phyloP scores from a whole-genome alignment of 2,329 filamentous ascomycete species.

The Xylaria sp. region DNA sequence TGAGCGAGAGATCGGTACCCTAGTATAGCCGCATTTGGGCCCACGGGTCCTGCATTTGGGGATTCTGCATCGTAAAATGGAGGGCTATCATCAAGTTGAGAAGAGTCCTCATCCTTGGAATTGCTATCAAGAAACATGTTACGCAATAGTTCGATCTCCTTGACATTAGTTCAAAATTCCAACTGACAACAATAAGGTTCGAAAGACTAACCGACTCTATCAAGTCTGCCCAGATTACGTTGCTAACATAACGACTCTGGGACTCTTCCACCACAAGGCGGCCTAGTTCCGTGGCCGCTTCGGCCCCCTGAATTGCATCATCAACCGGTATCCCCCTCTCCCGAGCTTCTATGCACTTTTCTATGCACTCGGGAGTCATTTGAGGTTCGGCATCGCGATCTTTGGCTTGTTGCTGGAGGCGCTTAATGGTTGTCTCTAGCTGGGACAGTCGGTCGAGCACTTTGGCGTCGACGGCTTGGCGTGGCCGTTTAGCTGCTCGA shows the following conservation, averaged over 20 bases:
- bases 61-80: conserved; percentile 22
- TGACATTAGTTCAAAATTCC: conserved; percentile 19
- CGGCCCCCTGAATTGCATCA: conserved; percentile 5
- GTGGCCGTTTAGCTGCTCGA: conserved; percentile 38
- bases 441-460: conserved; percentile 38
- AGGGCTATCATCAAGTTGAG: conserved; percentile 17
- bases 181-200: background rate
- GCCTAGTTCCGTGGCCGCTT: conserved; percentile 26
- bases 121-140: conserved; percentile 38
- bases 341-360: background rate
- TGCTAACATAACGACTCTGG: conserved; percentile 41
- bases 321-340: conserved; percentile 3
- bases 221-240: conserved; percentile 46
- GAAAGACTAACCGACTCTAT: conserved; percentile 45
- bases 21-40: conserved; percentile 42
- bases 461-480: conserved; percentile 33
- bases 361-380: background rate
- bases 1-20: conserved; percentile 43
- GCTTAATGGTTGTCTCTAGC: conserved; percentile 38
- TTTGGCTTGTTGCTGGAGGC: conserved; percentile 34
- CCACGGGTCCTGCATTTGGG: background rate
- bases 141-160: conserved; percentile 40
- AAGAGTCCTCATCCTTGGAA: conserved; percentile 29
- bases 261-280: conserved; percentile 38
- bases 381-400: conserved; percentile 18